These are phyloP conservation scores for Vigna mungo DNA, from an alignment of 306 rosid genomes.

Conservation along the genomic window DNA sequence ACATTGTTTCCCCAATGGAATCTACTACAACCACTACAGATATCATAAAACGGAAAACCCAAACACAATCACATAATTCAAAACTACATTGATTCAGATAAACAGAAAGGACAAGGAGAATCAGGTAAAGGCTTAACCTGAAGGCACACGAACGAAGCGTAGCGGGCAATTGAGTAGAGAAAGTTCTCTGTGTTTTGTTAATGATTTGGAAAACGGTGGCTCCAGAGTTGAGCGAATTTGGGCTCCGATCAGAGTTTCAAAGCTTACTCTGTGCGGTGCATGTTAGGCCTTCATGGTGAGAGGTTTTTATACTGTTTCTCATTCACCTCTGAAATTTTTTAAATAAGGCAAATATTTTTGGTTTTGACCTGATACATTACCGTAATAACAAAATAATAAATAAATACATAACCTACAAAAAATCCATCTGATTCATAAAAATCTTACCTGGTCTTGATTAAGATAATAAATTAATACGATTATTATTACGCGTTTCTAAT, in stretches of 20 bases:
- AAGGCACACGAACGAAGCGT: constrained; percentile 9
- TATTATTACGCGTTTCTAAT: too few species aligned
- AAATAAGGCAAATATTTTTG: background rate
- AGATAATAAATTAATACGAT: too few species aligned
- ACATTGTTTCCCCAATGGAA: background rate
- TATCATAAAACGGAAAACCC: constrained; percentile 23
- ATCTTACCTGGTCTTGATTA: too few species aligned
- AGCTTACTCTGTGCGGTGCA: constrained; percentile 54
- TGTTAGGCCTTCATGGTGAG: constrained; percentile 44
- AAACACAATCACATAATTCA: constrained; percentile 2
- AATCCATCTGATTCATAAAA: too few species aligned
- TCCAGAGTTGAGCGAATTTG: constrained; percentile 4
- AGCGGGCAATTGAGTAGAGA: constrained; percentile 2
- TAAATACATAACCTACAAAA: too few species aligned
- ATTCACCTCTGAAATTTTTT: background rate
- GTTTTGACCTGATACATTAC: constrained; percentile 11
- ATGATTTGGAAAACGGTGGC: constrained; percentile 11
- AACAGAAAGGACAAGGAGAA: constrained; percentile 4
- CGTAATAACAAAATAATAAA: background rate
- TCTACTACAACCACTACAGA: background rate
- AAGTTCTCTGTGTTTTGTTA: background rate
- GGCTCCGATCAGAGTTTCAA: constrained; percentile 52
- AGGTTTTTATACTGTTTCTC: constrained; percentile 45
- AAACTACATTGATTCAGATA: constrained; percentile 40
- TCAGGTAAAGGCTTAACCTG: constrained; percentile 33